Base-by-base conservation (phyloP, 768 basidiomycete genomes). In the Boletus edulis region DNA sequence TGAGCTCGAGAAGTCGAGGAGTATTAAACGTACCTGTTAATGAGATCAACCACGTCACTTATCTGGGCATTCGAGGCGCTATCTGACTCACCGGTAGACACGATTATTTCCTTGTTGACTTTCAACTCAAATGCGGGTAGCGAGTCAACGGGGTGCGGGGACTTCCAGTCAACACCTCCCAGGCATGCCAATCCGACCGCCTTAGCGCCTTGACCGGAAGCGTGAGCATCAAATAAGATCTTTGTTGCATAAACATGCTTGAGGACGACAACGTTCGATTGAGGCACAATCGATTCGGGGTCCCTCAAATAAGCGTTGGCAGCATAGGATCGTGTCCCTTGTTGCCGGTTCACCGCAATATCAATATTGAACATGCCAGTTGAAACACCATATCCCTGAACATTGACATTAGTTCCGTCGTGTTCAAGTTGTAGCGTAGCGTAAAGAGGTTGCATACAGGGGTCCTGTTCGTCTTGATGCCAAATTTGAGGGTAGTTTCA, bases 321-420 rank as follows among this genome's bases (percentile, higher is more conserved):
- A 31, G 61, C 61, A 13, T 62, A 62, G 11, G 57, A 63, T 45
- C 62, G 44, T 20, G 39, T 64, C 6, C 61, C 61, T 10, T 48
- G 17, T 20, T 52, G 9, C 13, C 61, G 54, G 5, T 62, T 45
- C 38, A 64, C 61, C 39, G 61, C 48, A 15, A 56, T 51, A 24
- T 63, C 61, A n/a, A 56, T 46, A 15, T 62, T 62, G 31, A 64
- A 62, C 49, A 60, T 60, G 5, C 59, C 59, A 12, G 59, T 60
- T 3, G 59, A 61, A 24, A 52, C 43, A 10, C 59, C 59, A 18
- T 49, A 42, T 32, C 59, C 59, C 59, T 60, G 46, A 5, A 2
- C 12, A 3, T 18, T 18, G n/a, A 18, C 12, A 20, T 60, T 24
- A 62, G 49, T n/a, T 20, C 13, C 22, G 14, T 22, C 5, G 45